These are phyloP conservation scores for Daldinia bambusicola DNA, from an alignment of 495 filamentous ascomycete genomes.

Conservation along the genomic window DNA sequence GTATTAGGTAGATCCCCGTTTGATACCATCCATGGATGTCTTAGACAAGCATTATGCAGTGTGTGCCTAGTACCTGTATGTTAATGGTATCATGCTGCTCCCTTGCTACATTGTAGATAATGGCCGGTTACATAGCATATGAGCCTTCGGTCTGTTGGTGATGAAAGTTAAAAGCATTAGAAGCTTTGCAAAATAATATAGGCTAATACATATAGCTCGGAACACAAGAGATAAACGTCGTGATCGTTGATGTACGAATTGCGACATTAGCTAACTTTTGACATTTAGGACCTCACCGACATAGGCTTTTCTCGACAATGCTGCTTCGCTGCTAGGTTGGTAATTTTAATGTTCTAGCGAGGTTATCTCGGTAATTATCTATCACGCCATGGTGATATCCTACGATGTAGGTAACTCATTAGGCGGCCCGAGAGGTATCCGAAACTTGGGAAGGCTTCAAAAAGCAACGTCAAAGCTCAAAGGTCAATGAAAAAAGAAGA, in stretches of 20 bases:
- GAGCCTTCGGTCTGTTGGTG: neutral
- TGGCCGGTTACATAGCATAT: neutral
- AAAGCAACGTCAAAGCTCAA: neutral
- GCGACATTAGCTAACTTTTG: neutral
- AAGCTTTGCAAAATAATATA: neutral
- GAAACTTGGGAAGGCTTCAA: conserved; percentile 2
- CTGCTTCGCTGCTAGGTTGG: neutral
- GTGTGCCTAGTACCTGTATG: neutral
- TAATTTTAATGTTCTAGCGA: neutral
- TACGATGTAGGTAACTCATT: conserved; percentile 13
- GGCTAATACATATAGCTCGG: neutral
- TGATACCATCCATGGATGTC: neutral
- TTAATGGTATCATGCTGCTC: neutral
- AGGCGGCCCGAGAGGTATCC: conserved; percentile 1
- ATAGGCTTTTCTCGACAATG: neutral
- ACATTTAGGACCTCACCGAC: neutral
- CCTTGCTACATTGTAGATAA: conserved; percentile 3
- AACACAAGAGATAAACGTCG: neutral
- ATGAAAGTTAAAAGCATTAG: neutral
- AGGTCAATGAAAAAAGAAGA: neutral
- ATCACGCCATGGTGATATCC: conserved; percentile 2
- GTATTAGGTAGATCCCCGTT: neutral
- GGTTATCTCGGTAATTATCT: conserved; percentile 4
- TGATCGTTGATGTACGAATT: neutral
- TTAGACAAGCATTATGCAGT: neutral